Evolutionary conservation across 179 eudicot genomes (phyloP).

Genomic region (Heliamphora pulchella): DNA sequence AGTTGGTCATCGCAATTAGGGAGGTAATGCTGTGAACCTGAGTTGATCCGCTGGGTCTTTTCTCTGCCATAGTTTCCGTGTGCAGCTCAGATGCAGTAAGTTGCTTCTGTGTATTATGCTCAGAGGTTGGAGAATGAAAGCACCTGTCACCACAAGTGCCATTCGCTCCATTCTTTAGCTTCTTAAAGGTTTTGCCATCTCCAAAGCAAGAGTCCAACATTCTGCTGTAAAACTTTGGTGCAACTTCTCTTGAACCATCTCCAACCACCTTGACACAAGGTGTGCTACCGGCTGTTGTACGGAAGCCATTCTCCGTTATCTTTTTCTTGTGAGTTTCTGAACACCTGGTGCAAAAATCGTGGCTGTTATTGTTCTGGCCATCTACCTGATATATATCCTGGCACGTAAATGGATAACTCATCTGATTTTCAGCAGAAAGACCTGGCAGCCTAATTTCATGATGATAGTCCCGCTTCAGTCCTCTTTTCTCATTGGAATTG

Average conservation of each 20-base stretch:
- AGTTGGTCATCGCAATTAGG: constrained; percentile 14
- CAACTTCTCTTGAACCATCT: constrained; percentile 17
- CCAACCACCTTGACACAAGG: constrained; percentile 3
- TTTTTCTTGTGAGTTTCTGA: constrained; percentile 23
- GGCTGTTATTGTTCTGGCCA: constrained; percentile 7
- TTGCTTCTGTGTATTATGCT: constrained; percentile 16
- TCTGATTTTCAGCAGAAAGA: constrained; percentile 9
- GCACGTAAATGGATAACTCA: constrained; percentile 19
- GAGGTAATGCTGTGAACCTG: constrained; percentile 16
- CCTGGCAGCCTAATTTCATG: constrained; percentile 6
- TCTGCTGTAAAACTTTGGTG: constrained; percentile 15
- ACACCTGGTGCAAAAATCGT: constrained; percentile 14
- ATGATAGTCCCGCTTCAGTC: constrained; percentile 26
- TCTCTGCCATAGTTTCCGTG: constrained; percentile 11
- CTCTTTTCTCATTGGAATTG: constrained; percentile 25
- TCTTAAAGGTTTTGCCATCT: constrained; percentile 14
- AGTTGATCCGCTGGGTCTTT: constrained; percentile 13
- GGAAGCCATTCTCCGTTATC: constrained; percentile 17
- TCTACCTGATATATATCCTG: constrained; percentile 14
- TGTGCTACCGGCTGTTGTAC: constrained; percentile 10
- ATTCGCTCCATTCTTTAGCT: constrained; percentile 15
- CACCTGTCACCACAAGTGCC: background rate
- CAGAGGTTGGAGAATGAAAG: constrained; percentile 4
- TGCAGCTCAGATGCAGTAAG: constrained; percentile 17
- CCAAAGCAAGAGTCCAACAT: background rate